These are phyloP conservation scores for Vanrija sp. DNA, from an alignment of 1,284 basidiomycete species.

Conservation along the genomic window DNA sequence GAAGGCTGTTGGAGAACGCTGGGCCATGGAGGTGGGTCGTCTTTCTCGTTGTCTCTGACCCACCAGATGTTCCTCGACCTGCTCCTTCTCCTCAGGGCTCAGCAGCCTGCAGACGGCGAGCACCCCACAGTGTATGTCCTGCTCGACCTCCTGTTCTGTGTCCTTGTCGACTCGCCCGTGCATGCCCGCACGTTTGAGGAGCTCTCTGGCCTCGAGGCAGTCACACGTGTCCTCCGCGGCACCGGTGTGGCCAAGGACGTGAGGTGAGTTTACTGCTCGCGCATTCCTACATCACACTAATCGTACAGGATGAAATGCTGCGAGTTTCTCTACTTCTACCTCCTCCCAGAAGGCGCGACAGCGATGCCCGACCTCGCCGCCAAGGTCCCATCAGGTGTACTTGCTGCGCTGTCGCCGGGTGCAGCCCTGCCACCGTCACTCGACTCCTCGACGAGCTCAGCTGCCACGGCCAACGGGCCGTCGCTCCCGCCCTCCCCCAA, in stretches of 20 bases:
- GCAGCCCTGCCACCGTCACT: no score
- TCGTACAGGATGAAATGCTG: conserved; percentile 78
- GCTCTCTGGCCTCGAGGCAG: conserved; percentile 66
- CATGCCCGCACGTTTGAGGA: conserved; percentile 73
- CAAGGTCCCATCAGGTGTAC: background rate
- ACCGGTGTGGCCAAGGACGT: conserved; percentile 75
- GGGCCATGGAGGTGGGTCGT: conserved; percentile 66
- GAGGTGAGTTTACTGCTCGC: conserved; percentile 54
- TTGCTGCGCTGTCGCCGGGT: no score
- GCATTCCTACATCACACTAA: background rate
- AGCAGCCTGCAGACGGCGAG: conserved; percentile 16
- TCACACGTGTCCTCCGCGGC: conserved; percentile 77
- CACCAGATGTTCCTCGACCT: conserved; percentile 40
- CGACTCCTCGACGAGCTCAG: background rate
- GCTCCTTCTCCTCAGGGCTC: conserved; percentile 35
- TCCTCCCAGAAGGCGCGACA: conserved; percentile 64
- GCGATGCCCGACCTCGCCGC: conserved; percentile 3
- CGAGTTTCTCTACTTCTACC: conserved; percentile 87
- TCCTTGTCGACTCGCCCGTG: conserved; percentile 72
- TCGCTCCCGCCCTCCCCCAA: background rate
- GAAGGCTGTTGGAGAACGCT: conserved; percentile 62
- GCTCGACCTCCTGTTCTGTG: conserved; percentile 74
- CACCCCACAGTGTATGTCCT: conserved; percentile 58
- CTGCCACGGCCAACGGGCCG: background rate
- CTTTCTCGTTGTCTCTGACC: background rate